Evolutionary conservation across 1,139 yeast genomes (phyloP).

Genomic region (Yamadazyma taylorii): DNA sequence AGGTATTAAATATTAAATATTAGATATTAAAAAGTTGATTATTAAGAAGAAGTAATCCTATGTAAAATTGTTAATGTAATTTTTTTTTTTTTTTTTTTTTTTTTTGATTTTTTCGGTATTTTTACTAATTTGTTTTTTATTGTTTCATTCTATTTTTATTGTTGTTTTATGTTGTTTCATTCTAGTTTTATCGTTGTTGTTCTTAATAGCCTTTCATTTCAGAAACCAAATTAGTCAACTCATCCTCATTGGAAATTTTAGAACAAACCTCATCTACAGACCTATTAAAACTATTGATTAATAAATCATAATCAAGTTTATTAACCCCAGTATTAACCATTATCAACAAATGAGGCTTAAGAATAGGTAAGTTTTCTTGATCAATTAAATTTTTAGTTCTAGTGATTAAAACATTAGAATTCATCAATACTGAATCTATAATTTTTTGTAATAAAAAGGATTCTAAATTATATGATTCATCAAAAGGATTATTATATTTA

Average conservation of each 20-base stretch:
- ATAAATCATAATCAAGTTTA: constrained; percentile 47
- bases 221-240: constrained; percentile 6
- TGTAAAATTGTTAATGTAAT: not conserved
- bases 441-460: constrained; percentile 62
- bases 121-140: not conserved
- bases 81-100: not conserved
- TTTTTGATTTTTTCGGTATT: too few relatives aligned
- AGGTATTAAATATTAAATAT: constrained; percentile 5
- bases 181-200: not conserved
- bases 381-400: constrained; percentile 68
- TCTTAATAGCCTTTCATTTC: constrained; percentile 9
- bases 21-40: not conserved
- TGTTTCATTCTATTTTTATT: not conserved
- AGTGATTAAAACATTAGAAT: constrained; percentile 61
- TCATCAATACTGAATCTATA: constrained; percentile 51
- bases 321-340: constrained; percentile 57
- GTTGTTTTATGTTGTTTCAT: not conserved
- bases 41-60: not conserved
- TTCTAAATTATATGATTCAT: constrained; percentile 56
- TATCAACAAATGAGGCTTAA: constrained; percentile 66
- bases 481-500: constrained; percentile 33
- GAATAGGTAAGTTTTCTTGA: constrained; percentile 76
- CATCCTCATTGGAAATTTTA: constrained; percentile 3
- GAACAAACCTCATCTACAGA: constrained; percentile 21
- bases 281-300: constrained; percentile 18